These are phyloP conservation scores for Tolypocladium tropicale DNA, from an alignment of 2,329 filamentous ascomycete genomes.

Conservation along the genomic window DNA sequence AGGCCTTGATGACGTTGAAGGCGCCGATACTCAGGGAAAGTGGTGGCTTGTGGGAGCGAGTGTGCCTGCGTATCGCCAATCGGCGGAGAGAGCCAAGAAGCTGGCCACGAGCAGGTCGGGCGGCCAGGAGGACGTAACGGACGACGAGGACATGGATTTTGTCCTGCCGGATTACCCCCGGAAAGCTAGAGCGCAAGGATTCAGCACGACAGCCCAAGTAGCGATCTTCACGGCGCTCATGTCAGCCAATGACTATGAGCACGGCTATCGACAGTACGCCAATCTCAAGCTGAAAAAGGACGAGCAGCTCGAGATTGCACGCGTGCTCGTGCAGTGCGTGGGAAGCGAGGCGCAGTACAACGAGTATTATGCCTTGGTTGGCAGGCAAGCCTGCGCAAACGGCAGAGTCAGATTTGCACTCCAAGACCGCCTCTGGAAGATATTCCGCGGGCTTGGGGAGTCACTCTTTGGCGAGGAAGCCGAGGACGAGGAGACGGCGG, in stretches of 20 bases:
- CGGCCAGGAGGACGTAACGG: conserved; percentile 16
- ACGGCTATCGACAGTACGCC: conserved; percentile 68
- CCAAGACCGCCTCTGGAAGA: conserved; percentile 76
- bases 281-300: conserved; percentile 80
- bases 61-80: conserved; percentile 43
- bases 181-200: conserved; percentile 70
- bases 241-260: conserved; percentile 72
- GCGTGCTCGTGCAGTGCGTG: conserved; percentile 78
- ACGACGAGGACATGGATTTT: conserved; percentile 36
- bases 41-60: conserved; percentile 99
- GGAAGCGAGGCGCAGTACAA: conserved; percentile 81
- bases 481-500: conserved; percentile 45
- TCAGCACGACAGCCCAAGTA: conserved; percentile 77
- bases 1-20: conserved; percentile 69
- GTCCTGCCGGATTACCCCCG: conserved; percentile 56
- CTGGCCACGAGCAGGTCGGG: conserved; percentile 10
- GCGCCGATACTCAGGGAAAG: conserved; percentile 80
- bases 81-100: conserved; percentile 5
- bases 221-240: conserved; percentile 92
- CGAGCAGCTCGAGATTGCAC: conserved; percentile 77
- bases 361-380: conserved; percentile 84
- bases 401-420: conserved; percentile 73
- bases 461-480: conserved; percentile 55
- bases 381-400: conserved; percentile 65
- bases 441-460: conserved; percentile 81